phyloP scores from a whole-genome alignment of 352 stramenopile species.

The Thalassiosira ordinaria region DNA sequence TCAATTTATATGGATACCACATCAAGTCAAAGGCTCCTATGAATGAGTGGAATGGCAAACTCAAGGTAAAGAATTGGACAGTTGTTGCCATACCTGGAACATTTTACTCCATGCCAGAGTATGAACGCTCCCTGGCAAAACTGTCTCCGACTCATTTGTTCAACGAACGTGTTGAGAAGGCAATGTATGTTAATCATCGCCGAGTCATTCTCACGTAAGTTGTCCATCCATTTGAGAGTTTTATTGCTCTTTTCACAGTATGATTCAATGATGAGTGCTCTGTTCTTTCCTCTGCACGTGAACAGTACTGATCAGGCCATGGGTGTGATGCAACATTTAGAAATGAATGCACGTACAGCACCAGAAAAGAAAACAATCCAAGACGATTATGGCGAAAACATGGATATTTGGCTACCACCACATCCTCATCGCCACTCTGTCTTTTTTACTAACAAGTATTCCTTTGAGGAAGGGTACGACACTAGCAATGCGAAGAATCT shows the following conservation, averaged over 20 bases:
- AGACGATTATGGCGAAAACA: slow-evolving; percentile 31
- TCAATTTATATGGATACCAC: slow-evolving; percentile 17
- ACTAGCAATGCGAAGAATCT: slow-evolving; percentile 46
- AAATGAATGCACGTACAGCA: slow-evolving; percentile 36
- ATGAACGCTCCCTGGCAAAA: slow-evolving; percentile 67
- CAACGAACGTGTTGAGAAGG: slow-evolving; percentile 51
- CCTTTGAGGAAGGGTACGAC: slow-evolving; percentile 27
- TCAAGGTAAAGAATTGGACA: slow-evolving; percentile 53
- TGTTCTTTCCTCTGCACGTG: no score
- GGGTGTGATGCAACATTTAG: slow-evolving; percentile 47
- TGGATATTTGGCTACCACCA: slow-evolving; percentile 40
- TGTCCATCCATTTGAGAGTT: no score
- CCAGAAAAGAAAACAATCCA: slow-evolving; percentile 44
- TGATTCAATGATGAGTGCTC: no score
- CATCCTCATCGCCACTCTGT: slow-evolving; percentile 46
- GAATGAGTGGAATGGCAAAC: slow-evolving; percentile 52
- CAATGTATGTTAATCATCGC: slow-evolving; percentile 66
- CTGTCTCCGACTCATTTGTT: slow-evolving; percentile 66
- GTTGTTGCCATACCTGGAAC: slow-evolving; percentile 54
- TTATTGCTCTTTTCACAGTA: no score
- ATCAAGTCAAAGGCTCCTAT: slow-evolving; percentile 14
- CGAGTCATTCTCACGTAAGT: slow-evolving; percentile 40
- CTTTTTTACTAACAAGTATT: slow-evolving; percentile 52
- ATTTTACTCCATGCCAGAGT: slow-evolving; percentile 58
- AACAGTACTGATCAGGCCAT: slow-evolving; percentile 55